These are phyloP conservation scores for Alternaria arbusti DNA, from an alignment of 2,329 filamentous ascomycete genomes.

Conservation along the genomic window DNA sequence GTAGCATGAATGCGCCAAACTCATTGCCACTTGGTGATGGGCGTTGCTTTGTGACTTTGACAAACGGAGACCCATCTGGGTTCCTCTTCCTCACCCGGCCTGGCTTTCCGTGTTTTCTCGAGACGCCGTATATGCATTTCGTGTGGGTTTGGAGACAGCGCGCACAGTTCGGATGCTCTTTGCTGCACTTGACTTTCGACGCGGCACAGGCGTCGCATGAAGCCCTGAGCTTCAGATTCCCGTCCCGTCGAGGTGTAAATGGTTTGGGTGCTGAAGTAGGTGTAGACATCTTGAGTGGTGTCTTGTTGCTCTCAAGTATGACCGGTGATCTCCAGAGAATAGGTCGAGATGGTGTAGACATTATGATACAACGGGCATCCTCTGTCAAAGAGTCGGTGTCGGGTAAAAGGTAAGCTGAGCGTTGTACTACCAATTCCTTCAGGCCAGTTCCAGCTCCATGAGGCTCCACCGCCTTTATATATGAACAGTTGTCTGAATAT, in stretches of 20 bases:
- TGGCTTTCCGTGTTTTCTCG: constrained; percentile 46
- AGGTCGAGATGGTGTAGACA: constrained; percentile 32
- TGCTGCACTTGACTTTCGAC: constrained; percentile 48
- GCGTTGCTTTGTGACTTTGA: constrained; percentile 38
- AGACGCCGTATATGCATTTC: constrained; percentile 43
- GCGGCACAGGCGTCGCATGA: constrained; percentile 47
- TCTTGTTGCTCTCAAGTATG: constrained; percentile 10
- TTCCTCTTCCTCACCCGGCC: constrained; percentile 42
- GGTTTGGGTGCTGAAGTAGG: constrained; percentile 30
- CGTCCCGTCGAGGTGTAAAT: constrained; percentile 21
- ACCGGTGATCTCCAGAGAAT: constrained; percentile 31
- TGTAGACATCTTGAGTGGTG: constrained; percentile 18
- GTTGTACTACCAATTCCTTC: constrained; percentile 1
- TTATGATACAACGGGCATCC: constrained; percentile 7
- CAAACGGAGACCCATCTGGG: constrained; percentile 39
- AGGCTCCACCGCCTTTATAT: constrained; percentile 13
- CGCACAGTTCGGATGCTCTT: constrained; percentile 43
- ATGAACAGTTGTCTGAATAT: neutral
- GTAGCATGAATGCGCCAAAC: constrained; percentile 36
- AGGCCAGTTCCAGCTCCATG: neutral
- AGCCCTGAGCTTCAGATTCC: constrained; percentile 41
- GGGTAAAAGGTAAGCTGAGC: constrained; percentile 2
- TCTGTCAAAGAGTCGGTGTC: constrained; percentile 4
- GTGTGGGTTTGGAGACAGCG: constrained; percentile 38
- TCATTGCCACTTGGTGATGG: constrained; percentile 38